phyloP scores from a whole-genome alignment of 768 basidiomycete species.

The Pleurotus djamor region DNA sequence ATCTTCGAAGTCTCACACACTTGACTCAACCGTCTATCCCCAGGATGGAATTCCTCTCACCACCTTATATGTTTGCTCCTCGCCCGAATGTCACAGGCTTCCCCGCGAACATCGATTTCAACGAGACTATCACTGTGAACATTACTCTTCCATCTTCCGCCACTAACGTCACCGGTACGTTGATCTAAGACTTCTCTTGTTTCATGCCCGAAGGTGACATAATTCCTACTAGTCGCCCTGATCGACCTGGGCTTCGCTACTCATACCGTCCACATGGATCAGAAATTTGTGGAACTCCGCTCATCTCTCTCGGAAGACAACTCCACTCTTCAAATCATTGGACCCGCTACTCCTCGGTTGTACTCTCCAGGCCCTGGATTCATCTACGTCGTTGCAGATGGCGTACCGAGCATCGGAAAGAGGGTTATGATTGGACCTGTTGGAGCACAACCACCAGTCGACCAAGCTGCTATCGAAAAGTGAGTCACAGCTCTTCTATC shows the following conservation, averaged over 20 bases:
- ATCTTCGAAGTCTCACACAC: not conserved
- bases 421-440: constrained; percentile 31
- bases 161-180: constrained; percentile 23
- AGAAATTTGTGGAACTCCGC: constrained; percentile 32
- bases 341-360: constrained; percentile 31
- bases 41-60: constrained; percentile 38
- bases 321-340: constrained; percentile 27
- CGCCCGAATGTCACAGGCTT: constrained; percentile 30
- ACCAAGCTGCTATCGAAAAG: constrained; percentile 7
- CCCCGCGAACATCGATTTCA: constrained; percentile 34
- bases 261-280: constrained; percentile 38
- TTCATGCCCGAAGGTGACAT: not conserved
- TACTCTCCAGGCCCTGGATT: constrained; percentile 39
- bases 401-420: constrained; percentile 26
- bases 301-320: constrained; percentile 26
- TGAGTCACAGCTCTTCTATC: not conserved
- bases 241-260: constrained; percentile 41
- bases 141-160: constrained; percentile 28
- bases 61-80: constrained; percentile 35
- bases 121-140: constrained; percentile 27
- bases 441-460: constrained; percentile 32
- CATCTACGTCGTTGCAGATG: constrained; percentile 30
- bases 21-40: not conserved
- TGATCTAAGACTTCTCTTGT: not conserved
- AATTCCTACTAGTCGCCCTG: constrained; percentile 25